Conservation (phyloP, 148 eudicot genomes). For the Polygonum aviculare region DNA sequence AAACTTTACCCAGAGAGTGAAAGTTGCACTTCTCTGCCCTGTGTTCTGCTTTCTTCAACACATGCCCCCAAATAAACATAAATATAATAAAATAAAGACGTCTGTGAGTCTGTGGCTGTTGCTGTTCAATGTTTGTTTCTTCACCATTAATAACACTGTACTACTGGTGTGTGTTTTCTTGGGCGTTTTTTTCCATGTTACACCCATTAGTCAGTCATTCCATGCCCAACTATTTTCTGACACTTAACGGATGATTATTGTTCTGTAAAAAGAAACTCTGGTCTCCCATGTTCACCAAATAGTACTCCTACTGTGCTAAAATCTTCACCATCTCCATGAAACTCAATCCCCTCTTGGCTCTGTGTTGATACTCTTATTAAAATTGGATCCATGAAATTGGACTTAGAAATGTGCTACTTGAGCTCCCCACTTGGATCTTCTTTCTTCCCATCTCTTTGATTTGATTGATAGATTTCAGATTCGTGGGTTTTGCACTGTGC, state of each 20-base stretch:
- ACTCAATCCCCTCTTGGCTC: background rate
- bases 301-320: background rate
- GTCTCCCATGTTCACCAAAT: background rate
- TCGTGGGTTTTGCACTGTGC: constrained; percentile 8
- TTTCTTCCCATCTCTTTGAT: background rate
- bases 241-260: background rate
- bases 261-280: background rate
- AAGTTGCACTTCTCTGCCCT: constrained; percentile 10
- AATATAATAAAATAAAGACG: background rate
- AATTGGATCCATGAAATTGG: background rate
- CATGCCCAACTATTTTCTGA: background rate
- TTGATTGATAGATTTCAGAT: constrained; percentile 11
- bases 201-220: background rate
- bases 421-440: background rate
- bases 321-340: background rate
- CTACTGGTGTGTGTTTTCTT: background rate
- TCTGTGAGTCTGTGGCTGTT: background rate
- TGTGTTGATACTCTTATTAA: background rate
- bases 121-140: background rate
- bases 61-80: background rate
- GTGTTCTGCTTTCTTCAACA: constrained; percentile 5
- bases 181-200: background rate
- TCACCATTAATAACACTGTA: background rate
- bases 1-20: constrained; percentile 10
- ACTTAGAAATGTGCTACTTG: background rate